Evolutionary conservation across 345 rosid genomes (phyloP).

Genomic region (Geranium brycei): DNA sequence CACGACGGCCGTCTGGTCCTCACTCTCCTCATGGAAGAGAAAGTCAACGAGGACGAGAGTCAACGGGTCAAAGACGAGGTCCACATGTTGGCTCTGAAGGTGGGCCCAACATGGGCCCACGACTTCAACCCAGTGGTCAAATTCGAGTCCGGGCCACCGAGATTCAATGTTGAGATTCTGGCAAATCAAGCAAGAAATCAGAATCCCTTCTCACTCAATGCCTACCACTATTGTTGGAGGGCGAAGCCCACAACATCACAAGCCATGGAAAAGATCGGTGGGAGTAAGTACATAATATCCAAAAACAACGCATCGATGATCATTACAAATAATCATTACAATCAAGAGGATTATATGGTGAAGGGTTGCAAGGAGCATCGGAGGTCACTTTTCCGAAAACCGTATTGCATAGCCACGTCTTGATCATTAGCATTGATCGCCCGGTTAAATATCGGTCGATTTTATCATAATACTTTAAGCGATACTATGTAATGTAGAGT

Average conservation of each 20-base stretch:
- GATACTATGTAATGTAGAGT: too few species aligned
- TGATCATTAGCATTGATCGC: background rate
- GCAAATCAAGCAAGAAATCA: slow-evolving; percentile 20
- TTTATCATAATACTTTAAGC: too few species aligned
- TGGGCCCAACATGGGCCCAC: slow-evolving; percentile 42
- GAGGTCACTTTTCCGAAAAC: slow-evolving; percentile 59
- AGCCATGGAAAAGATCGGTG: background rate
- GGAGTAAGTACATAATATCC: slow-evolving; percentile 10
- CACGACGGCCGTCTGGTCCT: slow-evolving; percentile 80
- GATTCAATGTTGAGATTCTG: slow-evolving; percentile 11
- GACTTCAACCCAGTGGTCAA: slow-evolving; percentile 17
- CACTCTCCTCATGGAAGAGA: slow-evolving; percentile 24
- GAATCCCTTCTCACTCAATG: slow-evolving; percentile 47
- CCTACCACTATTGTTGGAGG: slow-evolving; percentile 67
- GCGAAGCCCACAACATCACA: slow-evolving; percentile 19
- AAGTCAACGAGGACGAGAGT: slow-evolving; percentile 8
- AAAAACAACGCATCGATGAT: slow-evolving; percentile 11
- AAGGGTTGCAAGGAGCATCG: slow-evolving; percentile 62
- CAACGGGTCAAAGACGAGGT: slow-evolving; percentile 12
- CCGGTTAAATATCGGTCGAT: too few species aligned
- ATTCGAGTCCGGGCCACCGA: slow-evolving; percentile 2
- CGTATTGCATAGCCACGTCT: slow-evolving; percentile 21
- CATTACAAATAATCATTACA: slow-evolving; percentile 11
- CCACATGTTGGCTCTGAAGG: slow-evolving; percentile 44
- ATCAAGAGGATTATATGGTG: too few species aligned